Conservation (phyloP, 768 basidiomycete species). For the Holtermanniella nyarrowii region DNA sequence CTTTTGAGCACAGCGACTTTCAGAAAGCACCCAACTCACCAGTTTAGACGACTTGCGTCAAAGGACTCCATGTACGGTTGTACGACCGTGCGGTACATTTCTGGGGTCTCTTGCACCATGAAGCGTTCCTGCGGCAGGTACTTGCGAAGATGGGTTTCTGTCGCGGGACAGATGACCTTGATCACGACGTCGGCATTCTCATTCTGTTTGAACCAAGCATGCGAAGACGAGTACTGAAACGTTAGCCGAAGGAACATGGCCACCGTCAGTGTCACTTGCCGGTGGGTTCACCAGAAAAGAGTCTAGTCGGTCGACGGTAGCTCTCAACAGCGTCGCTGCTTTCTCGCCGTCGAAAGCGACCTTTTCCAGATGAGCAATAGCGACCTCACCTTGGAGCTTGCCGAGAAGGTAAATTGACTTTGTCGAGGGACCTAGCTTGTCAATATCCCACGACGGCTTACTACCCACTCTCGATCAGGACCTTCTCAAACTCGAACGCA, state of each 20-base stretch:
- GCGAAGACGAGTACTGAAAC: conserved; percentile 69
- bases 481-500: conserved; percentile 48
- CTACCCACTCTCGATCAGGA: conserved; percentile 29
- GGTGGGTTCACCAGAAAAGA: conserved; percentile 70
- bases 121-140: conserved; percentile 63
- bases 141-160: conserved; percentile 81
- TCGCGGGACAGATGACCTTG: conserved; percentile 76
- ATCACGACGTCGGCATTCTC: conserved; percentile 63
- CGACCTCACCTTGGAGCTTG: conserved; percentile 44
- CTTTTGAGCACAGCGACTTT: not conserved
- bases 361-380: conserved; percentile 25
- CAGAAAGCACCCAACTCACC: conserved; percentile 45
- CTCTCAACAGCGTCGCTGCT: conserved; percentile 7
- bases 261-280: conserved; percentile 38
- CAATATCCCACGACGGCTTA: not conserved
- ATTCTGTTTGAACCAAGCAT: conserved; percentile 53
- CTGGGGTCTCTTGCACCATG: conserved; percentile 75
- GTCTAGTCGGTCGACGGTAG: conserved; percentile 49
- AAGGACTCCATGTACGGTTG: conserved; percentile 69
- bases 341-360: conserved; percentile 19
- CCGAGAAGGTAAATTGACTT: conserved; percentile 62
- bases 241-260: not conserved
- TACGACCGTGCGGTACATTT: conserved; percentile 59
- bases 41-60: conserved; percentile 65
- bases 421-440: conserved; percentile 49